These are phyloP conservation scores for Rutstroemia sp. DNA, from an alignment of 2,329 filamentous ascomycete species.

Conservation along the genomic window DNA sequence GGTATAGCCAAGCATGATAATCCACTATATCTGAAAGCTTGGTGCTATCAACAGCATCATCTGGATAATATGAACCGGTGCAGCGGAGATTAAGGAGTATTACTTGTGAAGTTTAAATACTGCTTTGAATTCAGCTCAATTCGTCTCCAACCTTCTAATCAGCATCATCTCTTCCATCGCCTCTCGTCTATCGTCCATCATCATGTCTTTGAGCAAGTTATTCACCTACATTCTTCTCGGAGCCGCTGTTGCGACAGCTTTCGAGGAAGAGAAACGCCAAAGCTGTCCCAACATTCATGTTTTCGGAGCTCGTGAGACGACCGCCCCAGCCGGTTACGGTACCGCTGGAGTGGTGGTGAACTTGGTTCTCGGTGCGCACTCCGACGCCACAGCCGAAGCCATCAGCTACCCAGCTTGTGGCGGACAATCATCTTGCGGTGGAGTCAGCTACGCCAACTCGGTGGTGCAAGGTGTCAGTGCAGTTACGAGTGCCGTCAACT, in stretches of 20 bases:
- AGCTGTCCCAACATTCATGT: conserved; percentile 40
- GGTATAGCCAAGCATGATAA: too few relatives aligned
- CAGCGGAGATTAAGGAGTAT: too few relatives aligned
- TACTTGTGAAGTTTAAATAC: too few relatives aligned
- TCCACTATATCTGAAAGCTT: too few relatives aligned
- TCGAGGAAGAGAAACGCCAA: conserved; percentile 6
- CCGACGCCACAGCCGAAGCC: conserved; percentile 46
- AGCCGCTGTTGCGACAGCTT: not conserved
- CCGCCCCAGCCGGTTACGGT: conserved; percentile 42
- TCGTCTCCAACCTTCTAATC: too few relatives aligned
- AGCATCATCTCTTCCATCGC: too few relatives aligned
- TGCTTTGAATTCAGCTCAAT: too few relatives aligned
- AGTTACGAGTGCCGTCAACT: conserved; percentile 52
- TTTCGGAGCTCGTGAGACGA: conserved; percentile 46
- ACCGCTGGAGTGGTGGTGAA: conserved; percentile 42
- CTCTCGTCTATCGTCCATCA: not conserved
- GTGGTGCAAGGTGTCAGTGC: conserved; percentile 49
- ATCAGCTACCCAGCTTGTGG: conserved; percentile 57
- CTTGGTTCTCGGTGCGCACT: conserved; percentile 38
- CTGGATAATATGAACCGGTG: too few relatives aligned
- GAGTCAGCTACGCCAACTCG: conserved; percentile 52
- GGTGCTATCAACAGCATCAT: too few relatives aligned
- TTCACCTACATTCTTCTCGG: not conserved
- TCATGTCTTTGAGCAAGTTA: not conserved
- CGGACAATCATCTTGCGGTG: conserved; percentile 49